phyloP scores from a whole-genome alignment of 2,329 filamentous ascomycete genomes.

The Aspergillus aculeatinus region DNA sequence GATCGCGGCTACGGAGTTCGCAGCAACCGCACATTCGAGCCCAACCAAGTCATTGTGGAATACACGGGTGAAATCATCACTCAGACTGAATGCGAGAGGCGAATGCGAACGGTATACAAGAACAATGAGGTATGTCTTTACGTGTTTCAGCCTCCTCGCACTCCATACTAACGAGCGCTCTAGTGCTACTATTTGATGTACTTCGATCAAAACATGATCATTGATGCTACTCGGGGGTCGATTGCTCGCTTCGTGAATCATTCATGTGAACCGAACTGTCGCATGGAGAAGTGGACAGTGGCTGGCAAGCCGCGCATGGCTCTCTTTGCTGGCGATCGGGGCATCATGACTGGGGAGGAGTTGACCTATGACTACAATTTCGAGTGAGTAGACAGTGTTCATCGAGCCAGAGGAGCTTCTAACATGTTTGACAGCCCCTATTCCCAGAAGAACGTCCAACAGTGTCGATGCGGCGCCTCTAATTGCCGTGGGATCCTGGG shows the following conservation, averaged over 20 bases:
- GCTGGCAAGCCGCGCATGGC: slow-evolving; percentile 93
- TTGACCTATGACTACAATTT: slow-evolving; percentile 90
- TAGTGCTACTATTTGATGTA: slow-evolving; percentile 99
- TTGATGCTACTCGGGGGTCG: slow-evolving; percentile 92
- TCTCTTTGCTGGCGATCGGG: slow-evolving; percentile 84
- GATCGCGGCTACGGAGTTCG: slow-evolving; percentile 90
- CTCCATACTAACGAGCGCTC: slow-evolving; percentile 14
- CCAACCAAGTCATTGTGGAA: slow-evolving; percentile 95
- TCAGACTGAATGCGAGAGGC: slow-evolving; percentile 84
- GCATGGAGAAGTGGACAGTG: slow-evolving; percentile 98
- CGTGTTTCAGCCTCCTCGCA: not conserved
- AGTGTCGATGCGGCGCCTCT: slow-evolving; percentile 61
- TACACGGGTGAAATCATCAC: slow-evolving; percentile 98
- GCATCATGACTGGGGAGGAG: slow-evolving; percentile 93
- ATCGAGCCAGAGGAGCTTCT: slow-evolving; percentile 4
- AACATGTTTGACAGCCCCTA: slow-evolving; percentile 45
- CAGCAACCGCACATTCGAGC: slow-evolving; percentile 80
- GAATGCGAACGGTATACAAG: slow-evolving; percentile 92
- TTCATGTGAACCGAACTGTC: slow-evolving; percentile 92
- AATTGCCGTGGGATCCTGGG: slow-evolving; percentile 64
- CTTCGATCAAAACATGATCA: slow-evolving; percentile 97
- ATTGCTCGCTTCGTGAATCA: slow-evolving; percentile 98
- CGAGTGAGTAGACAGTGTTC: slow-evolving; percentile 49
- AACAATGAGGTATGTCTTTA: slow-evolving; percentile 72
- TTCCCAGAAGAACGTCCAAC: slow-evolving; percentile 62